Base-by-base conservation (phyloP, 768 basidiomycete genomes). In the Strobilomyces confusus region DNA sequence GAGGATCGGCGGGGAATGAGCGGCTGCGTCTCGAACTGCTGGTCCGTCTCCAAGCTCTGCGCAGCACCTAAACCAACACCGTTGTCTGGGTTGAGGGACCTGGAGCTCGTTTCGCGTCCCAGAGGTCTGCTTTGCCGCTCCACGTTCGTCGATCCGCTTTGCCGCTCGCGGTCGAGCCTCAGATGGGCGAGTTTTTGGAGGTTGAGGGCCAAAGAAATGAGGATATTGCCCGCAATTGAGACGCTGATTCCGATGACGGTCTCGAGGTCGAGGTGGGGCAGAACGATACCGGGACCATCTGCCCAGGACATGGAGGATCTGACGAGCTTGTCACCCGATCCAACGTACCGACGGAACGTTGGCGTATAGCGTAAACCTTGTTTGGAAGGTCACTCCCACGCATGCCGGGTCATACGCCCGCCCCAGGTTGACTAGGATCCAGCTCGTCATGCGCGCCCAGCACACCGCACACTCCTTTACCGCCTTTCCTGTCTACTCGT, bases 171-270 rank as follows among this genome's bases (percentile, higher is more conserved):
- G 59, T 83, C 82, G 30, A 89, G 75, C 26, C 86, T 79, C 59
- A 80, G 78, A 73, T 95, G 94, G 2, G 92, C 92, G 17, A 95
- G 80, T 67, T 97, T 98, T 71, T 98, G 95, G 32, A 89, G 74
- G 71, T 97, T 97, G 57, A 98, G 78, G 15, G 92, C 95, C 22
- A 95, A 78, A 11, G 89, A 90, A 57, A 98, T 93, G 56, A 97
- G 80, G 12, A 94, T 71, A 64, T 95, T 95, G 30, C 94, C 94
- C 9, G 78, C 75, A 51, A 95, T 80, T 4, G 93, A 87, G 33
- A 94, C 83, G 5, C 78, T 76, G 33, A 98, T 95, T 15, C 95
- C 95, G 51, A 91, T 83, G 62, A 79, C 68, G 5, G 83, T 80
- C 48, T 77, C 72, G 14, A 76, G 73, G 17, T 77, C 80, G 48